These are phyloP conservation scores for Setomelanomma holmii DNA, from an alignment of 2,329 filamentous ascomycete genomes.

Conservation along the genomic window DNA sequence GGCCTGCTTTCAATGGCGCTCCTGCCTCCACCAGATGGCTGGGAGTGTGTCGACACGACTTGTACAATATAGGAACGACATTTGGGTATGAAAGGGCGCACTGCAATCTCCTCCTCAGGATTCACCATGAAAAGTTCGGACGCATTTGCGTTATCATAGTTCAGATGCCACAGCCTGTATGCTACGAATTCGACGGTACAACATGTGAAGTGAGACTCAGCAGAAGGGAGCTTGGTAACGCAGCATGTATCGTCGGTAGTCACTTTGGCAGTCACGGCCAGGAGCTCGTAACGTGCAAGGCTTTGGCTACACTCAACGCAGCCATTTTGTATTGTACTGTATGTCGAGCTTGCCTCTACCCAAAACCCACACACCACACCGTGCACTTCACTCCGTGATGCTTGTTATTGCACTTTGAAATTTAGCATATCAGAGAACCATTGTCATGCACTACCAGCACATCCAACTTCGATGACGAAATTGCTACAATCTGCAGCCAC, in stretches of 20 bases:
- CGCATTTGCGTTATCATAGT: too few species aligned
- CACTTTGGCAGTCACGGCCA: background rate
- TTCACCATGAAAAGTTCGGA: too few species aligned
- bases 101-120: constrained; percentile 8
- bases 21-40: background rate
- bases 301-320: background rate
- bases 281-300: background rate
- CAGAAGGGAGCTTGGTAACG: background rate
- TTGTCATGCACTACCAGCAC: too few species aligned
- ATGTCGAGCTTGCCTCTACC: too few species aligned
- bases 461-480: background rate
- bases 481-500: background rate
- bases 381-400: background rate
- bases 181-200: too few species aligned
- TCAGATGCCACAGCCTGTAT: too few species aligned
- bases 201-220: background rate
- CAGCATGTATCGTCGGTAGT: background rate
- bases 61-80: constrained; percentile 23
- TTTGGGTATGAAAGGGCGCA: constrained; percentile 10
- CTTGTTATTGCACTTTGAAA: background rate
- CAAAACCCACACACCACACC: background rate
- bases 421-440: background rate
- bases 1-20: background rate
- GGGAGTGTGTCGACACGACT: background rate
- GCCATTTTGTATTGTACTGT: background rate